Evolutionary conservation across 2,329 filamentous ascomycete genomes (phyloP).

Genomic region (Sporothrix pallida): DNA sequence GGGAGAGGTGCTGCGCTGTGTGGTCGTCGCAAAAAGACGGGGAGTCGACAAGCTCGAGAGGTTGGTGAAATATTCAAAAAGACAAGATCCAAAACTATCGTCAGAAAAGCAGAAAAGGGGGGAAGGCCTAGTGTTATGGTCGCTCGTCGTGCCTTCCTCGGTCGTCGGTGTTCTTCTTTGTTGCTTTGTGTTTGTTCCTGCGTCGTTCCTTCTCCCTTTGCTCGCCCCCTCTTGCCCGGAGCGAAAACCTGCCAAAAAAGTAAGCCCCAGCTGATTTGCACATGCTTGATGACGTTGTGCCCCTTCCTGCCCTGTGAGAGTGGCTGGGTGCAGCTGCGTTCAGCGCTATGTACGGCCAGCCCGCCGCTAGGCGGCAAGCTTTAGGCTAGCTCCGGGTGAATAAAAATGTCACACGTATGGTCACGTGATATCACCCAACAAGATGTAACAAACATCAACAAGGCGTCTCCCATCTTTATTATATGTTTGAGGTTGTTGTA

Average conservation of each 20-base stretch:
- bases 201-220: conserved; percentile 20
- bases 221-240: neutral
- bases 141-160: conserved; percentile 8
- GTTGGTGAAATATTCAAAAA: neutral
- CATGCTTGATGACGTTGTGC: conserved; percentile 32
- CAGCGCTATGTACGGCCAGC: neutral
- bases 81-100: neutral
- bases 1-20: conserved; percentile 5
- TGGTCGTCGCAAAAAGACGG: neutral
- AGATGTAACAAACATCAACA: too few relatives aligned
- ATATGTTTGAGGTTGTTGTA: too few relatives aligned
- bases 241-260: neutral
- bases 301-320: neutral
- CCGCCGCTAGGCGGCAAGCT: conserved; percentile 12
- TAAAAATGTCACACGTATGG: too few relatives aligned
- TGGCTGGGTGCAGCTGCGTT: conserved; percentile 13
- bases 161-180: neutral
- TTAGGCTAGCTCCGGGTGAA: neutral
- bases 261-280: conserved; percentile 1
- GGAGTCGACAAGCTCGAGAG: neutral
- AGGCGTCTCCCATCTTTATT: too few relatives aligned
- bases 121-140: conserved; percentile 1
- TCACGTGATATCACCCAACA: neutral
- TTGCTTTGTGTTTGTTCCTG: neutral
- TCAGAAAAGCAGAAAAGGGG: too few relatives aligned